These are phyloP conservation scores for Pachysandra terminalis DNA, from an alignment of 164 flowering plant species.

Conservation along the genomic window DNA sequence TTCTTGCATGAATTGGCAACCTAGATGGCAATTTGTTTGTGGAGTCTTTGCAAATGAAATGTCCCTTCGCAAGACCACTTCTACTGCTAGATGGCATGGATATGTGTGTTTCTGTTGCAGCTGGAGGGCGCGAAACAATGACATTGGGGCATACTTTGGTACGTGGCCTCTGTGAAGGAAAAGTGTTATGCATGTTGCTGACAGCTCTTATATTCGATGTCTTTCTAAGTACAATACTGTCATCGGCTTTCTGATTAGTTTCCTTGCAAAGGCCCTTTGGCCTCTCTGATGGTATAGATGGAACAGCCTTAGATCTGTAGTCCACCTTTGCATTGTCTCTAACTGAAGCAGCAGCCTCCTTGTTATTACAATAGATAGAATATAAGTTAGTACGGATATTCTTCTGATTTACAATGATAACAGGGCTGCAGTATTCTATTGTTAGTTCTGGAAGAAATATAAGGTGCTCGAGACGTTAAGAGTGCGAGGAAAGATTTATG, in stretches of 20 bases:
- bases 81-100: background rate
- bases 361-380: background rate
- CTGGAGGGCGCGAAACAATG: background rate
- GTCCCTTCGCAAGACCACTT: background rate
- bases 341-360: slow-evolving; percentile 14
- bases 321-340: slow-evolving; percentile 6
- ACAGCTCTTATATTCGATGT: slow-evolving; percentile 2
- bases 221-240: slow-evolving; percentile 2
- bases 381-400: background rate
- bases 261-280: background rate
- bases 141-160: slow-evolving; percentile 3
- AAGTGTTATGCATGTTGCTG: background rate
- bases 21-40: background rate
- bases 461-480: too few relatives aligned
- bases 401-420: background rate
- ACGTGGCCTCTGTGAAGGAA: slow-evolving; percentile 4
- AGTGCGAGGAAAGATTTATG: background rate
- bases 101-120: background rate
- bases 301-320: slow-evolving; percentile 7
- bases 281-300: slow-evolving; percentile 6
- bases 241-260: slow-evolving; percentile 9
- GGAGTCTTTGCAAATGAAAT: background rate
- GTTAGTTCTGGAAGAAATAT: background rate
- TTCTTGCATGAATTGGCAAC: background rate
- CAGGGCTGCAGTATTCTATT: background rate